Conservation (phyloP, 2,329 filamentous ascomycete genomes). For the Colletotrichum coccodes region DNA sequence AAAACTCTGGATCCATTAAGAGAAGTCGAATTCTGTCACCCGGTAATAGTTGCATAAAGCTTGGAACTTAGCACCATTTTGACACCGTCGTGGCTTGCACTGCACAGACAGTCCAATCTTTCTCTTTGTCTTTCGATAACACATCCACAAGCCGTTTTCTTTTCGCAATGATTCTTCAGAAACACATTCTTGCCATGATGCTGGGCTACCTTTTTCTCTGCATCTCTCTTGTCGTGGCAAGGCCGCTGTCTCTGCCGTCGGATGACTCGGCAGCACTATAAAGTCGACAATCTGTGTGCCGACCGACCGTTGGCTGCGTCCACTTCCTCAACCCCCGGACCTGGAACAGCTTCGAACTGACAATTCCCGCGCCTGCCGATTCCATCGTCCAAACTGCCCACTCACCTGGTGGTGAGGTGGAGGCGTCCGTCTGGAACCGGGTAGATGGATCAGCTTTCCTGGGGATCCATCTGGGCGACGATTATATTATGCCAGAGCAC, state of each 20-base stretch:
- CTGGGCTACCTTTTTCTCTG: neutral
- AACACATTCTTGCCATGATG: neutral
- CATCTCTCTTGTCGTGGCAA: neutral
- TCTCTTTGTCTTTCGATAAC: too few species aligned
- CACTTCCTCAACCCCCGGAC: neutral
- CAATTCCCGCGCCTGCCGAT: neutral
- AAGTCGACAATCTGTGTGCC: neutral
- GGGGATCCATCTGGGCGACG: neutral
- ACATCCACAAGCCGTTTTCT: neutral
- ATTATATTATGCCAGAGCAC: neutral
- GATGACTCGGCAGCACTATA: neutral
- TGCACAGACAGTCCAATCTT: too few species aligned
- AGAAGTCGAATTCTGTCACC: too few species aligned
- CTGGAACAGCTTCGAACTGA: neutral
- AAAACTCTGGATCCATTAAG: too few species aligned
- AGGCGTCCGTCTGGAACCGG: neutral
- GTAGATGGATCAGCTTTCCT: neutral
- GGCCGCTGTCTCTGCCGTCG: neutral
- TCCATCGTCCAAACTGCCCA: neutral
- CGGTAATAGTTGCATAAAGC: too few species aligned
- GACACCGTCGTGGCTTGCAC: too few species aligned
- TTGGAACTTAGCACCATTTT: too few species aligned
- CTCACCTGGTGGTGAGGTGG: neutral
- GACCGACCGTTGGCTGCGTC: neutral
- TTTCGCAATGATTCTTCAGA: neutral